These are phyloP conservation scores for Rhodotorula diobovata DNA, from an alignment of 768 basidiomycete genomes.

Conservation along the genomic window DNA sequence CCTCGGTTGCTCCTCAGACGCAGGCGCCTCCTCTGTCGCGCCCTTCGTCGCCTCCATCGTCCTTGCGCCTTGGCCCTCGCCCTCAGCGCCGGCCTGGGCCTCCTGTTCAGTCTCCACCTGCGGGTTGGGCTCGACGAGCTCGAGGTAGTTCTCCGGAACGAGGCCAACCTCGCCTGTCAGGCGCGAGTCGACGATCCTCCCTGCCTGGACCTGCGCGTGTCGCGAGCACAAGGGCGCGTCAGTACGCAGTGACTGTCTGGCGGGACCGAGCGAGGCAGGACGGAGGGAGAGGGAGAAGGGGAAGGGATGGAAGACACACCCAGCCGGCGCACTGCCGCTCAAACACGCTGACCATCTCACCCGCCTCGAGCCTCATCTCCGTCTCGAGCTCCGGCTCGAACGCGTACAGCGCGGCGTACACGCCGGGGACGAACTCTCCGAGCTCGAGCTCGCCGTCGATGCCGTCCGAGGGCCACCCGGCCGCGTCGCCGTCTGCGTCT, in stretches of 20 bases:
- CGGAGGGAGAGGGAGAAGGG: neutral
- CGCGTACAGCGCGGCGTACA: conserved; percentile 71
- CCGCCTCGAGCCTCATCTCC: conserved; percentile 75
- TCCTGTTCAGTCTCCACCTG: neutral
- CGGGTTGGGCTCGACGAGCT: neutral
- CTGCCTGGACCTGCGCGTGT: conserved; percentile 31
- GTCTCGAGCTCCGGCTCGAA: conserved; percentile 76
- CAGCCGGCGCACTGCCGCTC: conserved; percentile 35
- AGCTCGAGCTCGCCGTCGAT: conserved; percentile 14
- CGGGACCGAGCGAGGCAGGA: too few relatives aligned
- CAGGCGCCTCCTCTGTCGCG: too few relatives aligned
- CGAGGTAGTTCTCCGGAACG: conserved; percentile 37
- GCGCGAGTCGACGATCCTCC: conserved; percentile 7
- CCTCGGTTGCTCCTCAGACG: too few relatives aligned
- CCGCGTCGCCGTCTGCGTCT: conserved; percentile 4
- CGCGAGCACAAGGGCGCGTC: neutral
- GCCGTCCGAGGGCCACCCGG: neutral
- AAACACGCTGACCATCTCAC: conserved; percentile 63
- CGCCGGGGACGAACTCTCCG: conserved; percentile 57
- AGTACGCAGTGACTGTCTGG: too few relatives aligned
- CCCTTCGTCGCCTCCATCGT: too few relatives aligned
- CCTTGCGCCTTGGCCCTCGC: too few relatives aligned
- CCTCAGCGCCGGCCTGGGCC: neutral
- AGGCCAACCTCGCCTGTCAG: conserved; percentile 31
- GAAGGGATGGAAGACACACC: conserved; percentile 10